Percentiles rank a stretch among this genome's conserved stretches.
phyloP scores from a whole-genome alignment of 2,329 filamentous ascomycete species.

The Trichoderma brevicompactum region DNA sequence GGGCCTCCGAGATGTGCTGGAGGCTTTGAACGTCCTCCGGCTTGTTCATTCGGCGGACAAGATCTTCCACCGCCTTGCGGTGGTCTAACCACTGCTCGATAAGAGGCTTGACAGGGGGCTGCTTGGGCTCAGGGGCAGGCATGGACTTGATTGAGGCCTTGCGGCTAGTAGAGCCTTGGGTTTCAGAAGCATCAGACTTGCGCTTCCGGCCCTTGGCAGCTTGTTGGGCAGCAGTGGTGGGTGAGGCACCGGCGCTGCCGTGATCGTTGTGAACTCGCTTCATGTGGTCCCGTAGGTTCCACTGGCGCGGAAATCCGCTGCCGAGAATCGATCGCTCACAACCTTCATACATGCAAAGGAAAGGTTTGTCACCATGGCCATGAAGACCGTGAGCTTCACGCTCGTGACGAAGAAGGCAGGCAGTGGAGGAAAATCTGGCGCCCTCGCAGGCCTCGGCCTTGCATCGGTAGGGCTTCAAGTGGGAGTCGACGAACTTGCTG shows the following conservation, averaged over 20 bases:
- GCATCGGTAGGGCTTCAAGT: conserved; percentile 95
- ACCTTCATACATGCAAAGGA: conserved; percentile 83
- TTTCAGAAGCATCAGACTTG: conserved; percentile 57
- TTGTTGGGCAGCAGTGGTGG: conserved; percentile 41
- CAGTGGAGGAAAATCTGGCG: conserved; percentile 90
- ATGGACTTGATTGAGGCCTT: conserved; percentile 54
- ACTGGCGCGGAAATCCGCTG: conserved; percentile 90
- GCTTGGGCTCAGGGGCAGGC: conserved; percentile 42
- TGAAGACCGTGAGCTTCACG: conserved; percentile 95
- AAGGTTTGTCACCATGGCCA: conserved; percentile 90
- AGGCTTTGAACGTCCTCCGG: conserved; percentile 59
- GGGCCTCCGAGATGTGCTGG: conserved; percentile 57
- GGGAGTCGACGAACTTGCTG: conserved; percentile 97
- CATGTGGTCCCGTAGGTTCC: conserved; percentile 98
- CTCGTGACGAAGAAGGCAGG: conserved; percentile 91
- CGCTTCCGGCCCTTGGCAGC: conserved; percentile 60
- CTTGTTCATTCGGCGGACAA: conserved; percentile 55
- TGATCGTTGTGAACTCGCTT: conserved; percentile 82
- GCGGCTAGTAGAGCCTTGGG: conserved; percentile 47
- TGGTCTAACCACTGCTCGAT: conserved; percentile 64
- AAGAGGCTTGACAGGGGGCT: conserved; percentile 46
- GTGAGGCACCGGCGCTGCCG: conserved; percentile 49
- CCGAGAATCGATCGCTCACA: conserved; percentile 82
- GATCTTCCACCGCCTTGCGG: conserved; percentile 64
- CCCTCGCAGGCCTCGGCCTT: conserved; percentile 83